A percentile compares a stretch with the other conserved stretches of the same genome.
phyloP scores from a whole-genome alignment of 2,329 filamentous ascomycete species.

The Ceratocystis diversiconidia region DNA sequence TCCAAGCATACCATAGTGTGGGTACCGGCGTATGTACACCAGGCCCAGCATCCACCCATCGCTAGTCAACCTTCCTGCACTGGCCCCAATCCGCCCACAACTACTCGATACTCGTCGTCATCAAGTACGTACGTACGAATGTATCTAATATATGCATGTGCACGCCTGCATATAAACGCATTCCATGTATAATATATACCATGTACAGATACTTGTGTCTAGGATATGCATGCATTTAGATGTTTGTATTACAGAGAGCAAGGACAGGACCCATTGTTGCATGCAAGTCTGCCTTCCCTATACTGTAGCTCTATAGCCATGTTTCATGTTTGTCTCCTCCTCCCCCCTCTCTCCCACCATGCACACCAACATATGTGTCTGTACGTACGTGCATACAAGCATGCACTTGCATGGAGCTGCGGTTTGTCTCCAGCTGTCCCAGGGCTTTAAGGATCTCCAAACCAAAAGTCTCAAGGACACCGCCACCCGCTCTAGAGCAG shows the following conservation, averaged over 20 bases:
- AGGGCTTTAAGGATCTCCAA: not conserved
- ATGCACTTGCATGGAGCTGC: not conserved
- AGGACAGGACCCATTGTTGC: too few relatives aligned
- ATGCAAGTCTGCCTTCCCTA: not conserved
- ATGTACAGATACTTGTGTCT: too few relatives aligned
- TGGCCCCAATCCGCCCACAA: too few relatives aligned
- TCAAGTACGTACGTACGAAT: not conserved
- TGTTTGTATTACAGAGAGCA: not conserved
- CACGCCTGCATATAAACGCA: too few relatives aligned
- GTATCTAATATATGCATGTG: too few relatives aligned
- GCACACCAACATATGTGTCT: too few relatives aligned
- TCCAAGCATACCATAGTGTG: not conserved
- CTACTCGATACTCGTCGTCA: not conserved
- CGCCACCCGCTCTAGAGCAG: not conserved
- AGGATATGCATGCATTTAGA: not conserved
- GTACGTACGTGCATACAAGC: not conserved
- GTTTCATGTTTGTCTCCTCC: not conserved
- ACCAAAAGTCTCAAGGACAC: not conserved
- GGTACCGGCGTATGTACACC: not conserved
- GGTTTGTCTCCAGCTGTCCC: not conserved
- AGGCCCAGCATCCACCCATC: not conserved
- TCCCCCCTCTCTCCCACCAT: not conserved
- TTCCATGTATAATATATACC: too few relatives aligned
- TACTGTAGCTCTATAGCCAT: not conserved
- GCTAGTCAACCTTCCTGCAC: too few relatives aligned